phyloP scores from a whole-genome alignment of 2,329 filamentous ascomycete genomes.

The Dichotomopilus funicola region DNA sequence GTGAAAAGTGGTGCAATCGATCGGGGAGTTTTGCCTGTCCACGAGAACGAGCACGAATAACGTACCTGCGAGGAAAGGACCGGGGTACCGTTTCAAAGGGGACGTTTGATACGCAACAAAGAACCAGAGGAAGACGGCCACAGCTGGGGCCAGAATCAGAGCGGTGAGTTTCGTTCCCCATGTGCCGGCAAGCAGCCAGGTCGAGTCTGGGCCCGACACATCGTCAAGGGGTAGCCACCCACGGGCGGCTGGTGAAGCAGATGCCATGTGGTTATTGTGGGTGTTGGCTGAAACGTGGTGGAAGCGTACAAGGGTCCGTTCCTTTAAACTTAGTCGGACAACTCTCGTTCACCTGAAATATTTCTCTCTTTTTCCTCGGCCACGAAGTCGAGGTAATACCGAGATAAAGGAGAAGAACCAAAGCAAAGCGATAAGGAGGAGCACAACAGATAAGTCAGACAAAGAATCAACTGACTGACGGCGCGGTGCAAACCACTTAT shows the following conservation, averaged over 20 bases:
- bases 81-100: constrained; percentile 29
- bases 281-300: neutral
- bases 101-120: constrained; percentile 25
- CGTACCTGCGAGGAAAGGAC: constrained; percentile 24
- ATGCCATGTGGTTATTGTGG: constrained; percentile 7
- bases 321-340: no score
- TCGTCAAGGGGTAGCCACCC: neutral
- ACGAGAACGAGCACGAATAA: neutral
- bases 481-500: no score
- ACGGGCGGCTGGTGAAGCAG: constrained; percentile 6
- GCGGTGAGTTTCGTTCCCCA: constrained; percentile 7
- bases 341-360: no score
- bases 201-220: neutral
- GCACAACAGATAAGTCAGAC: no score
- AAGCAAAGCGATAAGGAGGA: no score
- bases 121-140: constrained; percentile 20
- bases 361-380: no score
- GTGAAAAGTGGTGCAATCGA: neutral
- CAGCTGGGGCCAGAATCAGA: constrained; percentile 10
- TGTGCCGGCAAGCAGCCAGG: neutral
- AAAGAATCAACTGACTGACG: no score
- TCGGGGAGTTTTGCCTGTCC: neutral
- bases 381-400: no score
- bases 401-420: no score
- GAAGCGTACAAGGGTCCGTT: neutral